Conservation (phyloP, 1,284 basidiomycete species). For the Neotropicomus parvogracilis region DNA sequence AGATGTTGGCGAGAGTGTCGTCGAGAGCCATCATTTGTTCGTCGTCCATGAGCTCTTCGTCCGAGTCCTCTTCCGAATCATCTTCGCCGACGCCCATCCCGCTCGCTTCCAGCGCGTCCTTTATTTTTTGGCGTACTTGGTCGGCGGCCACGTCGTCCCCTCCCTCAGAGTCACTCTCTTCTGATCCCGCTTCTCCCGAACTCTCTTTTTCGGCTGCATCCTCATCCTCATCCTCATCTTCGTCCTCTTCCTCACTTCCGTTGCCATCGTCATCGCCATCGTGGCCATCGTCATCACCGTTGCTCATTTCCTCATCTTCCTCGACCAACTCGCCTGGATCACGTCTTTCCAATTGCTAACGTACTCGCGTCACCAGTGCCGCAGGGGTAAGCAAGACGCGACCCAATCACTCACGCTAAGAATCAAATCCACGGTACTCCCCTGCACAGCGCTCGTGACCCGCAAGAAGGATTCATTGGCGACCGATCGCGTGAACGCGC, state of each 20-base stretch:
- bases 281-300: slow-evolving; percentile 35
- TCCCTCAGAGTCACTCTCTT: slow-evolving; percentile 39
- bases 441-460: slow-evolving; percentile 66
- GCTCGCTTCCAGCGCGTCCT: slow-evolving; percentile 73
- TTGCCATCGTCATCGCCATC: neutral
- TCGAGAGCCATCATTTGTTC: slow-evolving; percentile 98
- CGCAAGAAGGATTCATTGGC: slow-evolving; percentile 82
- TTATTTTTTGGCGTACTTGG: slow-evolving; percentile 73
- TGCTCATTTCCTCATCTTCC: slow-evolving; percentile 38
- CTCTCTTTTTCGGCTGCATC: slow-evolving; percentile 39
- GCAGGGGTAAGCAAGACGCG: neutral
- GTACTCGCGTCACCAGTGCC: slow-evolving; percentile 5
- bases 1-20: slow-evolving; percentile 87
- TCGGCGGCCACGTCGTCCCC: slow-evolving; percentile 53
- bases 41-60: slow-evolving; percentile 83
- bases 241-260: slow-evolving; percentile 33
- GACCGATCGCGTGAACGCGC: slow-evolving; percentile 76
- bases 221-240: slow-evolving; percentile 27
- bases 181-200: slow-evolving; percentile 32
- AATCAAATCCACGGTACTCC: slow-evolving; percentile 79
- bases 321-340: slow-evolving; percentile 56
- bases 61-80: slow-evolving; percentile 38
- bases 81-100: slow-evolving; percentile 59
- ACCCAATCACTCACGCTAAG: slow-evolving; percentile 59
- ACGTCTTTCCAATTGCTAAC: slow-evolving; percentile 77